These are phyloP conservation scores for Neoboletus brunneissimus DNA, from an alignment of 768 basidiomycete species.

Conservation along the genomic window DNA sequence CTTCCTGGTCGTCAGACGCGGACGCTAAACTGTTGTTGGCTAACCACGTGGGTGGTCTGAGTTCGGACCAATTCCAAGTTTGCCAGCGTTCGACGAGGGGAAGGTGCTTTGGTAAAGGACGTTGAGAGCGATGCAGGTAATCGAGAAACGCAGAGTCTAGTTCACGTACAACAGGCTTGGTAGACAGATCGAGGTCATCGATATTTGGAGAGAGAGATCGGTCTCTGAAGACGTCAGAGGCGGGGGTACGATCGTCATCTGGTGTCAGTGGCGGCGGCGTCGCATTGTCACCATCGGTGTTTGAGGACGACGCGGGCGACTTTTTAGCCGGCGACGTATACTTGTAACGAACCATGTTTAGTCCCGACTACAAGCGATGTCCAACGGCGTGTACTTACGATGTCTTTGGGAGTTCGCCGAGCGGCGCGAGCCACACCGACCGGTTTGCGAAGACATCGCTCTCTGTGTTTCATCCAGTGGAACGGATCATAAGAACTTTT, in stretches of 20 bases:
- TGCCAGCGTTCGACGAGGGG: conserved; percentile 32
- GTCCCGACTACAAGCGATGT: neutral
- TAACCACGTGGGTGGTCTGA: conserved; percentile 29
- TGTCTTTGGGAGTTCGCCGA: conserved; percentile 22
- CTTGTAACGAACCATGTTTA: conserved; percentile 13
- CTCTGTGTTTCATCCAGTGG: conserved; percentile 66
- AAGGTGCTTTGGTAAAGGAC: conserved; percentile 21
- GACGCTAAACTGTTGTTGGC: conserved; percentile 3
- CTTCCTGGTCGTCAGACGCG: conserved; percentile 22
- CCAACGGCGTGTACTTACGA: conserved; percentile 14
- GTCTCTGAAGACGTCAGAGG: conserved; percentile 20
- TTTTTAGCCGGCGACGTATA: conserved; percentile 18
- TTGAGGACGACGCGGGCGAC: conserved; percentile 29
- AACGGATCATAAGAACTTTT: conserved; percentile 65
- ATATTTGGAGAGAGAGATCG: conserved; percentile 26
- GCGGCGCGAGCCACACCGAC: conserved; percentile 18
- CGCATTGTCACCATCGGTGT: conserved; percentile 29
- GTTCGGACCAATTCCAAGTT: conserved; percentile 35
- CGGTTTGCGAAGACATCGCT: conserved; percentile 53
- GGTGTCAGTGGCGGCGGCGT: conserved; percentile 38
- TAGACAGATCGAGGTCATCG: conserved; percentile 17
- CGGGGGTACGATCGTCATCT: conserved; percentile 30
- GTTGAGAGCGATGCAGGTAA: conserved; percentile 26
- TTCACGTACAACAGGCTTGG: conserved; percentile 25
- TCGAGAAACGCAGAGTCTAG: conserved; percentile 24